These are phyloP conservation scores for Echinochloa phyllopogon DNA, from an alignment of 176 grass and related monocot genomes.

Conservation along the genomic window DNA sequence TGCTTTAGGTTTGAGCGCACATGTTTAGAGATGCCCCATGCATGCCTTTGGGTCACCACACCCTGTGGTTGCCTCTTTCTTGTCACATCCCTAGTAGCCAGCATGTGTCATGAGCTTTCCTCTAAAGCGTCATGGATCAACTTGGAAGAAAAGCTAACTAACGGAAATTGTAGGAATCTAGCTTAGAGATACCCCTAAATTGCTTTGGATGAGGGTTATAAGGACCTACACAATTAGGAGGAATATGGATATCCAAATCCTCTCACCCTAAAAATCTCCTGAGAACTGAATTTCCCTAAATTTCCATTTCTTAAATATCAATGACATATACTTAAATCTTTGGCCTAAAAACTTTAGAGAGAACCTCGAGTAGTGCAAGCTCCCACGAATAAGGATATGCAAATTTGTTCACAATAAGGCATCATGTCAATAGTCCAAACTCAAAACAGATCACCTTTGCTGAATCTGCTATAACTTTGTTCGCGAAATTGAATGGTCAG, in stretches of 20 bases:
- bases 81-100: slow-evolving; percentile 8
- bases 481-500: not conserved
- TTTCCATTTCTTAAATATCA: not conserved
- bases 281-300: not conserved
- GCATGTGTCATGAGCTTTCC: slow-evolving; percentile 30
- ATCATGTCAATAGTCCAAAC: not conserved
- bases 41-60: not conserved
- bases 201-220: not conserved
- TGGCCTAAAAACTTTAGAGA: not conserved
- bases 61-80: not conserved
- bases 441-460: not conserved
- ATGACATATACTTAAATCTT: not conserved
- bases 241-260: not conserved
- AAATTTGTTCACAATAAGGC: not conserved
- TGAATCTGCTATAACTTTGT: not conserved
- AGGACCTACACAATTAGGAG: not conserved
- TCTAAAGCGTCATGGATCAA: slow-evolving; percentile 23
- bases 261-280: not conserved
- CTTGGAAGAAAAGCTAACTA: slow-evolving; percentile 40
- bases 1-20: slow-evolving; percentile 35
- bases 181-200: slow-evolving; percentile 5
- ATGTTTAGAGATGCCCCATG: slow-evolving; percentile 31
- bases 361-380: not conserved
- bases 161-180: not conserved
- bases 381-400: not conserved